Evolutionary conservation across 148 eudicot genomes (phyloP), one percentile per base, ranked within the genome.

Genomic region (Camellia japonica): DNA sequence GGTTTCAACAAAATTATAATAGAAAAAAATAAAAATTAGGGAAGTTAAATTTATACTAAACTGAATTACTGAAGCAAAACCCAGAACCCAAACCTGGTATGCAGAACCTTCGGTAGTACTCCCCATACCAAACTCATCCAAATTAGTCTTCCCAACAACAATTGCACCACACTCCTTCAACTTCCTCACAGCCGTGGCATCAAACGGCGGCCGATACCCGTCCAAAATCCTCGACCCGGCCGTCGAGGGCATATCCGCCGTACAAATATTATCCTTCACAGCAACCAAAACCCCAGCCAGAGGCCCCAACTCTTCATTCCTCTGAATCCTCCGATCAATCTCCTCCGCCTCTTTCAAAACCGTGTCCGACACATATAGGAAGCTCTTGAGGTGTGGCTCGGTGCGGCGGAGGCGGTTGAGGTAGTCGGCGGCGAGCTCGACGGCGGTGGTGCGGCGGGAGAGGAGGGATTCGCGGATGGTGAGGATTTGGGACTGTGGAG

Each of bases 91-190:
- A 75, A 95, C 99, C 94, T 96, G 97, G 87, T 85, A 95, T 51
- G 94, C 99, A 54, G 99, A 95, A 2, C 84, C 92, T 84, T 95
- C 99, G 63, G 98, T 96, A 20, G 93, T 82, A 79, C 99, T 95
- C 49, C 99, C 99, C 99, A 96, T 96, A 14, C 99, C 99, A 89
- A 96, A 96, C 87, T 96, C 98, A 91, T 96, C 99, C 93, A 93
- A 83, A 91, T 96, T 96, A 16, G 99, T 96, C 91, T 96, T 96
- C 67, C 99, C 98, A 82, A 96, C 92, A 68, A 96, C 71, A 88
- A 96, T 91, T 6, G 90, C 99, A 76, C 99, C 99, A 81, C 80
- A 75, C 62, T 92, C 95, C 78, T 79, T 92, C 84, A 92, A 74
- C 83, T 81, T 92, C 90, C 84, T 82, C 46, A 96, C 99, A 6